Base-by-base conservation (phyloP, 345 rosid genomes). In the Zanthoxylum bungeanum region DNA sequence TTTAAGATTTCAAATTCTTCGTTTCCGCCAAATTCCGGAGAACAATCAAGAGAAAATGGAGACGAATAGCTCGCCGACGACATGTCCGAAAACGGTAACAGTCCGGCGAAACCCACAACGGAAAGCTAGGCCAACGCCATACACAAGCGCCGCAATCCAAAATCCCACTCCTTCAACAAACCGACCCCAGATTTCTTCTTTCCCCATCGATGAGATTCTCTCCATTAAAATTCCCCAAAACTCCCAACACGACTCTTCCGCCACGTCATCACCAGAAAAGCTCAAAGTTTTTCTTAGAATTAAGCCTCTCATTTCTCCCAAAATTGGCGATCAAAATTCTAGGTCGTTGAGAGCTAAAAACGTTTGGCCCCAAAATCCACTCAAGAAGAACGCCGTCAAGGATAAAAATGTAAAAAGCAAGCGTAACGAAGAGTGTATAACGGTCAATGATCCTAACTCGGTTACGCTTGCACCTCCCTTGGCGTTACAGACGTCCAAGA, bases 61-160 rank as follows among this genome's bases (percentile, higher is more conserved):
- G 52, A 31, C 31, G 51, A 74, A 53, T 7, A 84, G 82, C 53
- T 81, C 88, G 19, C 78, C 73, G 42, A 62, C 78, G 42, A 64
- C 78, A 5, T 85, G 92, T 67, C 87, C 91, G 5, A 69, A 63
- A 44, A 82, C 91, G 6, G 81, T 81, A 17, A 87, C 93, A 12
- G 82, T 83, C 31, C 88, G 97, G 33, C 82, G 98, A 6, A 93
- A 93, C 67, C 97, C 98, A 76, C 84, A 68, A 40, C 84, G 98
- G 59, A 82, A 73, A 65, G 98, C 94, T 39, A 84, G 96, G 72
- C 82, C 88, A 0, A 88, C 94, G 4, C 90, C 91, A 0, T 75
- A 66, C 49, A 66, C 87, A 0, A 74, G 66, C 44, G 66, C 73
- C 57, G 72, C 73, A 14, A 25, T 76, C 16, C 77, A 47, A 46